Conservation (phyloP, 179 eudicot species). For the Sideroxylon spinosum region DNA sequence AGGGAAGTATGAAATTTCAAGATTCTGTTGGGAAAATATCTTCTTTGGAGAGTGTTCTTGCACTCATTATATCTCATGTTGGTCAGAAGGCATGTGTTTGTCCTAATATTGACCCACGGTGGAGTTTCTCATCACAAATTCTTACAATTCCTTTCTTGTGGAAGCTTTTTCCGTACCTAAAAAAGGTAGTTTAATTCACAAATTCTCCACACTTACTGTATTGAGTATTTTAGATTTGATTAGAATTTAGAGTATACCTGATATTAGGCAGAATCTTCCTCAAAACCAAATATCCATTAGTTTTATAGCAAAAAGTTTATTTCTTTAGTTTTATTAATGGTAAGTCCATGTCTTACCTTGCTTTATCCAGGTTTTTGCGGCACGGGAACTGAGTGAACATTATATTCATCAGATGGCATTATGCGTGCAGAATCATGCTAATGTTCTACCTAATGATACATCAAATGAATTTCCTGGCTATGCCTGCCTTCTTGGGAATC, state of each 20-base stretch:
- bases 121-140: constrained; percentile 80
- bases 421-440: constrained; percentile 46
- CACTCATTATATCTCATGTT: constrained; percentile 53
- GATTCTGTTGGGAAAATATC: constrained; percentile 33
- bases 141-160: constrained; percentile 90
- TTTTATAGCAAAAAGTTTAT: neutral
- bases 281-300: neutral
- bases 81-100: constrained; percentile 72
- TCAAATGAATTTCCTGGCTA: constrained; percentile 76
- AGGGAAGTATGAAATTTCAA: constrained; percentile 47
- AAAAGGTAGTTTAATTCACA: constrained; percentile 51
- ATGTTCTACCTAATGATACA: constrained; percentile 63
- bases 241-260: neutral
- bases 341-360: neutral
- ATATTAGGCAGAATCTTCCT: neutral
- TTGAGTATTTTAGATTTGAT: neutral
- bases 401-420: constrained; percentile 72
- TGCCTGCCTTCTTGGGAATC: constrained; percentile 94
- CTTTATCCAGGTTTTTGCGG: constrained; percentile 57
- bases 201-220: neutral
- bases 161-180: constrained; percentile 57
- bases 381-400: constrained; percentile 49
- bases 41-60: constrained; percentile 66
- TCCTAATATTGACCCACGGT: constrained; percentile 47
- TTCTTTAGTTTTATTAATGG: too few species aligned